Conservation (phyloP, 495 filamentous ascomycete genomes). For the Beverwykella pulmonaria region DNA sequence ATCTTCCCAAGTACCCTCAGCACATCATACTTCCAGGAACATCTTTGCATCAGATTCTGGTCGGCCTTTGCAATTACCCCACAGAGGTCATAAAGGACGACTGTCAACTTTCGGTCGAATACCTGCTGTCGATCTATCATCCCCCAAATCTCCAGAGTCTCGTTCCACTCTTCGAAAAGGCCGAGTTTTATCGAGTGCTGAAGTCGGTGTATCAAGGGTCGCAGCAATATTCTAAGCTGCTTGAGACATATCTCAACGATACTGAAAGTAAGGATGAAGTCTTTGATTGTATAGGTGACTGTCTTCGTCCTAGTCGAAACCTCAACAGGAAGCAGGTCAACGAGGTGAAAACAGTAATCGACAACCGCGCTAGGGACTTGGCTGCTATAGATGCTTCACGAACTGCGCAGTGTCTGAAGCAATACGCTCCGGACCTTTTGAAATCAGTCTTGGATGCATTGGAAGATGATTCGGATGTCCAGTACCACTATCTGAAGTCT, state of each 20-base stretch:
- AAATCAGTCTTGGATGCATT: conserved; percentile 66
- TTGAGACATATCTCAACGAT: conserved; percentile 86
- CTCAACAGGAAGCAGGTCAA: conserved; percentile 73
- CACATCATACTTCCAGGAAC: conserved; percentile 89
- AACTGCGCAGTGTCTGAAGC: conserved; percentile 70
- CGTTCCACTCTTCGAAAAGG: conserved; percentile 75
- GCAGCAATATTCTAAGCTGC: conserved; percentile 74
- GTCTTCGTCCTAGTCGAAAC: conserved; percentile 69
- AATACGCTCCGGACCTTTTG: conserved; percentile 71
- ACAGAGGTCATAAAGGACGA: conserved; percentile 82
- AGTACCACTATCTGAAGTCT: conserved; percentile 77
- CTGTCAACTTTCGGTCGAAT: conserved; percentile 93
- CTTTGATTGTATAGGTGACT: conserved; percentile 81
- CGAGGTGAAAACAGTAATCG: conserved; percentile 73
- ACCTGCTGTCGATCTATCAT: conserved; percentile 89
- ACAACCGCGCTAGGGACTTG: conserved; percentile 67
- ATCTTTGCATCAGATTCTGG: conserved; percentile 76
- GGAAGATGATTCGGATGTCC: conserved; percentile 61
- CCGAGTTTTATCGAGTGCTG: conserved; percentile 88
- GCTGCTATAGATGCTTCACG: conserved; percentile 67
- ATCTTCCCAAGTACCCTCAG: conserved; percentile 93
- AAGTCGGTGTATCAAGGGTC: conserved; percentile 85
- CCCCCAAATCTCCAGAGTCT: conserved; percentile 77
- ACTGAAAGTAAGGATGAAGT: conserved; percentile 68
- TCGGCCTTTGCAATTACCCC: conserved; percentile 82